Percentiles rank a stretch among this genome's conserved stretches.
Conservation (phyloP, 371 early-diverging fungal genomes). For the Actinomortierella ambigua region DNA sequence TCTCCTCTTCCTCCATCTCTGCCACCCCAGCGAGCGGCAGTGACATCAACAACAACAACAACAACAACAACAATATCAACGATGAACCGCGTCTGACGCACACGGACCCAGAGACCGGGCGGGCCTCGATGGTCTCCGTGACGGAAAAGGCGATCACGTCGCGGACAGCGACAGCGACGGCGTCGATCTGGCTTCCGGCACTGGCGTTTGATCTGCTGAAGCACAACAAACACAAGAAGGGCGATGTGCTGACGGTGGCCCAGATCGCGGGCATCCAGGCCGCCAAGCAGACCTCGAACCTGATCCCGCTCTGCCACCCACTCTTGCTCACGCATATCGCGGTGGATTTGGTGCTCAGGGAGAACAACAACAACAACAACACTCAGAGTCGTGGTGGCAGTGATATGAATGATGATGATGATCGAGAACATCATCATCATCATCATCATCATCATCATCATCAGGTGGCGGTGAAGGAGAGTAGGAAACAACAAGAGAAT, state of each 20-base stretch:
- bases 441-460: too few relatives aligned
- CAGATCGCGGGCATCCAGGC: conserved; percentile 93
- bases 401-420: too few relatives aligned
- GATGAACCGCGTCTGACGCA: conserved; percentile 68
- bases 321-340: conserved; percentile 72
- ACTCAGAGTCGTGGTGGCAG: too few relatives aligned
- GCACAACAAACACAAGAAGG: conserved; percentile 72
- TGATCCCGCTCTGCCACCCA: conserved; percentile 93
- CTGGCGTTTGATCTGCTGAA: conserved; percentile 66
- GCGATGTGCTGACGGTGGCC: conserved; percentile 88
- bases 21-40: too few relatives aligned
- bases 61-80: not conserved
- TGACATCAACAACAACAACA: too few relatives aligned
- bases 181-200: conserved; percentile 65
- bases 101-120: conserved; percentile 73
- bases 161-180: conserved; percentile 77
- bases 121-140: conserved; percentile 88
- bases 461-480: too few relatives aligned
- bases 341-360: conserved; percentile 62
- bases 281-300: conserved; percentile 80
- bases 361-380: too few relatives aligned
- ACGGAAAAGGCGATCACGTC: conserved; percentile 65
- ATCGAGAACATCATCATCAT: too few relatives aligned
- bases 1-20: too few relatives aligned
- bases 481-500: conserved; percentile 32